Evolutionary conservation across 306 rosid genomes (phyloP).

Genomic region (Dryas alaskensis): DNA sequence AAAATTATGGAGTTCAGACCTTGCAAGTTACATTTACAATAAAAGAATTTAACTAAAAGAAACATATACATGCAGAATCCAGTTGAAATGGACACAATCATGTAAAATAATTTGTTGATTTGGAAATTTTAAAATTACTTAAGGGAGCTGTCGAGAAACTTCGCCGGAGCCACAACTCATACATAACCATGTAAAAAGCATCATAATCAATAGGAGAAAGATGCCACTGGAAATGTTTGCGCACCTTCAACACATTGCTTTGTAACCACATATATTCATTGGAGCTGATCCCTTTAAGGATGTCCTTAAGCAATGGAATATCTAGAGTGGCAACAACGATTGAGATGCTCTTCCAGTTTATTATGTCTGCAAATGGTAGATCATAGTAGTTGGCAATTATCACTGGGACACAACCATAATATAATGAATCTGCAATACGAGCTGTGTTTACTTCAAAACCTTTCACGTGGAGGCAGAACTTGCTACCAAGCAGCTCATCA

Average conservation of each 20-base stretch:
- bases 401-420: slow-evolving; percentile 85
- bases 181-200: slow-evolving; percentile 82
- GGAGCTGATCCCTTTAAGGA: slow-evolving; percentile 49
- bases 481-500: slow-evolving; percentile 68
- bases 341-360: slow-evolving; percentile 75
- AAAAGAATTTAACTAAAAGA: background rate
- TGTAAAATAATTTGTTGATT: background rate
- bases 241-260: slow-evolving; percentile 61
- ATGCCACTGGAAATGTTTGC: slow-evolving; percentile 86
- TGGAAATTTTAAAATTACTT: slow-evolving; percentile 3
- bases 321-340: slow-evolving; percentile 54
- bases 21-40: slow-evolving; percentile 8
- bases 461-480: slow-evolving; percentile 86
- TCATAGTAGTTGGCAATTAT: slow-evolving; percentile 73
- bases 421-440: slow-evolving; percentile 70
- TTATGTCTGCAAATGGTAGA: slow-evolving; percentile 68
- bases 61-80: background rate
- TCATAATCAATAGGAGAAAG: slow-evolving; percentile 56
- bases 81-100: background rate
- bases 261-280: slow-evolving; percentile 47
- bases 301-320: slow-evolving; percentile 58
- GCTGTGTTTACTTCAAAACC: slow-evolving; percentile 91
- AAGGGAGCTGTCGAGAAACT: slow-evolving; percentile 38
- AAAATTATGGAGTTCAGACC: background rate
- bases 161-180: slow-evolving; percentile 82